Conservation (phyloP, 805 yeast genomes). For the Lipomyces yamadae region DNA sequence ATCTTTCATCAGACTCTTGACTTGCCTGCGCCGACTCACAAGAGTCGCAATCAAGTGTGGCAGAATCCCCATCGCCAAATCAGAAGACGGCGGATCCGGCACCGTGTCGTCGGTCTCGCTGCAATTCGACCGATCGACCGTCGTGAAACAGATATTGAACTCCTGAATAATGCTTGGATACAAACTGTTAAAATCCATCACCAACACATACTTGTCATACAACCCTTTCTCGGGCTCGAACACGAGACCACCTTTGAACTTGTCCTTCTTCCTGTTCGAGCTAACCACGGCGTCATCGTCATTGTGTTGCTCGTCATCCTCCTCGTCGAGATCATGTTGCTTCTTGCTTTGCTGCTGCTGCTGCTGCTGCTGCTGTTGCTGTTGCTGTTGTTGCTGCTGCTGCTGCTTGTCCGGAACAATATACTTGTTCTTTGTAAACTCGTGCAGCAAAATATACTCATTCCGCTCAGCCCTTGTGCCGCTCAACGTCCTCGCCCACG, state of each 20-base stretch:
- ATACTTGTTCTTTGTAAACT: conserved; percentile 76
- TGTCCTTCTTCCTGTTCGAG: conserved; percentile 65
- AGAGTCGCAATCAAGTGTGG: conserved; percentile 82
- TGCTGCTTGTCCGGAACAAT: conserved; percentile 83
- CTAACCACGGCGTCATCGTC: conserved; percentile 43
- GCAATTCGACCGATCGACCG: conserved; percentile 69
- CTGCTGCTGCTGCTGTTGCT: conserved; percentile 35
- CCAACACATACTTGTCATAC: conserved; percentile 84
- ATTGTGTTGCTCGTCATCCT: conserved; percentile 42
- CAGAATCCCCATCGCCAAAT: conserved; percentile 73
- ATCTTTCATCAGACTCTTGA: conserved; percentile 80
- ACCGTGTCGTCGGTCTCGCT: conserved; percentile 59
- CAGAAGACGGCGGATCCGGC: conserved; percentile 69
- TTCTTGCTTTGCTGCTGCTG: conserved; percentile 35
- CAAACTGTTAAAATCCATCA: conserved; percentile 97
- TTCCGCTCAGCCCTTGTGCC: conserved; percentile 97
- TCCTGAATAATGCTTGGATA: conserved; percentile 98
- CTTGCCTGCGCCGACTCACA: conserved; percentile 91
- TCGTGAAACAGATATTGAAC: conserved; percentile 94
- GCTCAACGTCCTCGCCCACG: conserved; percentile 92
- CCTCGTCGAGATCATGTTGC: conserved; percentile 37
- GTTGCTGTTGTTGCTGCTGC: conserved; percentile 22
- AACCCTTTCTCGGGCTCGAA: conserved; percentile 96
- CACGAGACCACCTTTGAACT: conserved; percentile 90
- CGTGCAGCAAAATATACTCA: conserved; percentile 90